Conservation (phyloP, 2,329 filamentous ascomycete species). For the Apiospora marii region DNA sequence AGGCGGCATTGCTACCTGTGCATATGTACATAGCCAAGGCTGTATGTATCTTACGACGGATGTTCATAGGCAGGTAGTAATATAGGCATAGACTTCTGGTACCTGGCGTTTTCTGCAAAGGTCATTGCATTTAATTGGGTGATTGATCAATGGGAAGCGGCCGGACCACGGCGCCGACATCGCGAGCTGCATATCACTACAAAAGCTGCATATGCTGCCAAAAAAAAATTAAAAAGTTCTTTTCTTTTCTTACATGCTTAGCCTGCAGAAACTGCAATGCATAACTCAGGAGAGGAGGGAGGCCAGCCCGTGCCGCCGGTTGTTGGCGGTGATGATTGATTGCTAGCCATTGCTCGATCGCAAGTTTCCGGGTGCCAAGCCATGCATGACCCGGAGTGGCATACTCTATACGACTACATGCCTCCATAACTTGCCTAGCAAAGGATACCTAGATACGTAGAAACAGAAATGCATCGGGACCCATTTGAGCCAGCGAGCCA, state of each 20-base stretch:
- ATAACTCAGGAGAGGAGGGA: neutral
- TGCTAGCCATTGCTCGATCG: neutral
- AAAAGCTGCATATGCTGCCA: slow-evolving; percentile 1
- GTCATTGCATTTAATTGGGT: neutral
- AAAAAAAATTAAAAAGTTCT: neutral
- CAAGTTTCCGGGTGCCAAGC: slow-evolving; percentile 17
- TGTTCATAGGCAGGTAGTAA: neutral
- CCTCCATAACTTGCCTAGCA: neutral
- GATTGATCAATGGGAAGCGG: neutral
- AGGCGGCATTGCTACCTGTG: neutral
- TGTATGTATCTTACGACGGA: neutral
- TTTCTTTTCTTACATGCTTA: neutral
- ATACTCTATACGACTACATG: neutral
- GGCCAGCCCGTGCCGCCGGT: neutral
- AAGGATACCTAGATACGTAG: neutral
- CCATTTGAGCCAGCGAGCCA: neutral
- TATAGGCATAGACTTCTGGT: neutral
- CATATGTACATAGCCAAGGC: neutral
- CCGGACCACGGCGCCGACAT: slow-evolving; percentile 10
- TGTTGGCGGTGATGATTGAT: neutral
- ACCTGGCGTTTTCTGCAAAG: slow-evolving; percentile 1
- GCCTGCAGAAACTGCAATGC: slow-evolving; percentile 14
- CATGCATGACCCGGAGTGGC: slow-evolving; percentile 10
- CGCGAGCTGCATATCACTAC: slow-evolving; percentile 1
- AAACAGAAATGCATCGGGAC: neutral